phyloP scores from a whole-genome alignment of 495 filamentous ascomycete genomes.

The Podospora australis region DNA sequence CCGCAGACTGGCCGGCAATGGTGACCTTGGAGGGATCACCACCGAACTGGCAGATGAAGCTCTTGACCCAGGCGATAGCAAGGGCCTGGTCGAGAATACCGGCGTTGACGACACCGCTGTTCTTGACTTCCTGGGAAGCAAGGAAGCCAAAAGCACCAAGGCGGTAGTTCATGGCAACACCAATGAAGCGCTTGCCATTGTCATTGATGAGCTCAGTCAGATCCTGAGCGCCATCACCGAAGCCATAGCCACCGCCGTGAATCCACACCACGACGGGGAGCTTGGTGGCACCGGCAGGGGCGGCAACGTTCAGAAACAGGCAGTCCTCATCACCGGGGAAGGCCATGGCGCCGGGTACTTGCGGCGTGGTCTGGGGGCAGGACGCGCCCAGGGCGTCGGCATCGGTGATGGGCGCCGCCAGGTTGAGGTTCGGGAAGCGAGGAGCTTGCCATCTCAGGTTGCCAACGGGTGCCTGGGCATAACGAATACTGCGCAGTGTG shows the following conservation, averaged over 20 bases:
- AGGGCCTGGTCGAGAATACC: conserved; percentile 53
- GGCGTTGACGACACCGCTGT: conserved; percentile 23
- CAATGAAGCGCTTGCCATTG: conserved; percentile 37
- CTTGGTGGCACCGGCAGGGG: conserved; percentile 27
- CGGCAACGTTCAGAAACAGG: conserved; percentile 37
- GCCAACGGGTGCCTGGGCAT: conserved; percentile 24
- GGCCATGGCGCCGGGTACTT: conserved; percentile 7
- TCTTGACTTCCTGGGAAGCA: conserved; percentile 19
- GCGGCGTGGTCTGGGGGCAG: conserved; percentile 18
- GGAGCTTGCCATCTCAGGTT: conserved; percentile 31
- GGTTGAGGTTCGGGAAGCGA: conserved; percentile 1
- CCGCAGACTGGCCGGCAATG: conserved; percentile 65
- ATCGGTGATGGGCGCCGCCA: conserved; percentile 6
- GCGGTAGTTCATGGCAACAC: conserved; percentile 43
- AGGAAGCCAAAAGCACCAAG: conserved; percentile 28
- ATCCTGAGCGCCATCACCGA: conserved; percentile 26
- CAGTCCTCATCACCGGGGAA: conserved; percentile 33
- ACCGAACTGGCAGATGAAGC: conserved; percentile 61
- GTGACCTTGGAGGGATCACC: conserved; percentile 63
- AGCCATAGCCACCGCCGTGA: conserved; percentile 46
- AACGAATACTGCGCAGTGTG: conserved; percentile 19
- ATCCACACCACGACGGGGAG: conserved; percentile 41
- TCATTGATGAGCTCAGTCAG: conserved; percentile 37
- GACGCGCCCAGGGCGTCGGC: conserved; percentile 12
- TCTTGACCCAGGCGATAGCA: conserved; percentile 66